These are phyloP conservation scores for Alternaria consortialis DNA, from an alignment of 2,329 filamentous ascomycete species.

Conservation along the genomic window DNA sequence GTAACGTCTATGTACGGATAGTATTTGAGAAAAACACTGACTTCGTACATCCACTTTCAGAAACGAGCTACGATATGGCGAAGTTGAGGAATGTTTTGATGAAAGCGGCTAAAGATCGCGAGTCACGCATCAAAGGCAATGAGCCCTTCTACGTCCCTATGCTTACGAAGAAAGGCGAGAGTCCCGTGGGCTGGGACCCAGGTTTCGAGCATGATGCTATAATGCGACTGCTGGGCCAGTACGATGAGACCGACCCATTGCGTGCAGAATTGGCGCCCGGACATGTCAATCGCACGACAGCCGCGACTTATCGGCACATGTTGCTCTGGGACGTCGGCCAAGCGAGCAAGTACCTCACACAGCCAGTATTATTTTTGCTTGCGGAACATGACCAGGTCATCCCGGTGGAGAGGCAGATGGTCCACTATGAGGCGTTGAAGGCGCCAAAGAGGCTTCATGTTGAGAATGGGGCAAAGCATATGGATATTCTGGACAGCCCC, in stretches of 20 bases:
- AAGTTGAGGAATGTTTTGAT: conserved; percentile 11
- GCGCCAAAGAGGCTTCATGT: background rate
- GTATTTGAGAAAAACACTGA: no score
- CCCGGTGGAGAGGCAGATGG: background rate
- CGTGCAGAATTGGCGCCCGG: background rate
- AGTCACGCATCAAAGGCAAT: conserved; percentile 11
- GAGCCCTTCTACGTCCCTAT: conserved; percentile 2
- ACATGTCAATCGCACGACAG: background rate
- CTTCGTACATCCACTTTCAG: no score
- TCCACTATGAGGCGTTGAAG: background rate
- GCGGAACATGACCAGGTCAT: background rate
- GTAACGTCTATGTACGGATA: no score
- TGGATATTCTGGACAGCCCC: background rate
- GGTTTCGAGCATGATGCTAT: background rate
- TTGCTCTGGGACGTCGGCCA: background rate
- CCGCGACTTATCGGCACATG: background rate
- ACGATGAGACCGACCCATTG: background rate
- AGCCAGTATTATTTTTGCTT: background rate
- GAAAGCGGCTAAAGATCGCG: conserved; percentile 14
- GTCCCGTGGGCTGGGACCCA: conserved; percentile 4
- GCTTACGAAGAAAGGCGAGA: conserved; percentile 11
- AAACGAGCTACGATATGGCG: background rate
- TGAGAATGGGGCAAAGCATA: background rate
- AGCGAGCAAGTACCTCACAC: background rate
- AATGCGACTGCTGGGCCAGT: background rate